Conservation (phyloP, 2,329 filamentous ascomycete genomes). For the Diaporthe eres region DNA sequence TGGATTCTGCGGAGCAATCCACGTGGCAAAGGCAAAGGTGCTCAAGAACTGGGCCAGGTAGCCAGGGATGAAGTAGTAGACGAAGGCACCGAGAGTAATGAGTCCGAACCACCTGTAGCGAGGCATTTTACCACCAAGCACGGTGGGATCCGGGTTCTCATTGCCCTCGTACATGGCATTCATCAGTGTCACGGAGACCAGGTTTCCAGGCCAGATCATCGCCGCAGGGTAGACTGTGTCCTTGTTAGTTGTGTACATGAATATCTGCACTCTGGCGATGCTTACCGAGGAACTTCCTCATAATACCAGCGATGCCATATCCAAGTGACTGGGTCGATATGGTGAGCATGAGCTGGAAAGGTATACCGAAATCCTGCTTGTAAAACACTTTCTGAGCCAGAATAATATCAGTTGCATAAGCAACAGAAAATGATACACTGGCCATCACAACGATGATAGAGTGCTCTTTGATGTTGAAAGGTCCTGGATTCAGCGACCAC, state of each 20-base stretch:
- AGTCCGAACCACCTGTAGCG: constrained; percentile 76
- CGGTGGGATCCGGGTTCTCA: constrained; percentile 62
- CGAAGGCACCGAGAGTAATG: constrained; percentile 69
- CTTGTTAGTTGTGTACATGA: not conserved
- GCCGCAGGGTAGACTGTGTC: constrained; percentile 71
- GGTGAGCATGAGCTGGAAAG: constrained; percentile 76
- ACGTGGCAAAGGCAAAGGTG: constrained; percentile 79
- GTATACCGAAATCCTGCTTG: constrained; percentile 76
- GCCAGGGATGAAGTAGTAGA: constrained; percentile 79
- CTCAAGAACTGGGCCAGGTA: constrained; percentile 79
- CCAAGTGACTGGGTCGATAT: constrained; percentile 79
- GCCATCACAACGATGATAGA: constrained; percentile 79
- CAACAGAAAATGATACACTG: constrained; percentile 77
- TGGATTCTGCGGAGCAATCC: constrained; percentile 77
- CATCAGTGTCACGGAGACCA: constrained; percentile 77
- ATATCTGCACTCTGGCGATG: not conserved
- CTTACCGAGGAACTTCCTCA: constrained; percentile 74
- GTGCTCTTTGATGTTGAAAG: constrained; percentile 81
- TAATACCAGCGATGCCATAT: constrained; percentile 78
- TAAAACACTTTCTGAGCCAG: constrained; percentile 81
- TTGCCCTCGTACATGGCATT: constrained; percentile 79
- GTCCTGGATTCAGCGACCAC: constrained; percentile 75
- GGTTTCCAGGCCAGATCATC: constrained; percentile 81
- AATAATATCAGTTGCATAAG: constrained; percentile 82
- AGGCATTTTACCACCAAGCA: constrained; percentile 75